Evolutionary conservation across 2,329 filamentous ascomycete genomes (phyloP).

Genomic region (Xylaria sp.): DNA sequence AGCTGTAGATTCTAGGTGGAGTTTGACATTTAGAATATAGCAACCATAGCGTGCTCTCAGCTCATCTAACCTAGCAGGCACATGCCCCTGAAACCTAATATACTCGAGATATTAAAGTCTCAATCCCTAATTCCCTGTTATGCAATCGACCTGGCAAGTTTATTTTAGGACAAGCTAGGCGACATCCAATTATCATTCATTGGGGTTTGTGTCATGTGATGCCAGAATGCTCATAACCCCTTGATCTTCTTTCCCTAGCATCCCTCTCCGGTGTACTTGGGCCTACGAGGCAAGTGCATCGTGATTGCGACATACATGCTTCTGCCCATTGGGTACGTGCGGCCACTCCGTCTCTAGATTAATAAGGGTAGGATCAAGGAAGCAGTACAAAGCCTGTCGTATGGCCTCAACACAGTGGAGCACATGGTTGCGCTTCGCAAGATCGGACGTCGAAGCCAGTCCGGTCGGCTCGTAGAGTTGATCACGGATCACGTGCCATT

Average conservation of each 20-base stretch:
- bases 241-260: neutral
- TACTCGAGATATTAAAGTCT: no score
- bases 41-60: no score
- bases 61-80: no score
- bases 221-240: neutral
- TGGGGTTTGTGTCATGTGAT: no score
- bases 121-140: no score
- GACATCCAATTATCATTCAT: neutral
- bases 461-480: neutral
- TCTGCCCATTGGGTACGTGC: neutral
- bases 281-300: neutral
- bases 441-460: neutral
- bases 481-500: neutral
- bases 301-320: neutral
- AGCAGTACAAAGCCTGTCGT: neutral
- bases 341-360: neutral
- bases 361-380: neutral
- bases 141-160: no score
- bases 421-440: neutral
- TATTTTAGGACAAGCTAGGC: no score
- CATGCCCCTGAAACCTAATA: no score
- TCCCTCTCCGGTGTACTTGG: neutral
- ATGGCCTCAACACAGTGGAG: neutral
- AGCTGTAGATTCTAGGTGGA: no score
- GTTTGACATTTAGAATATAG: no score